phyloP scores from a whole-genome alignment of 2,329 filamentous ascomycete genomes.

The Stagonosporopsis chrysanthemi region DNA sequence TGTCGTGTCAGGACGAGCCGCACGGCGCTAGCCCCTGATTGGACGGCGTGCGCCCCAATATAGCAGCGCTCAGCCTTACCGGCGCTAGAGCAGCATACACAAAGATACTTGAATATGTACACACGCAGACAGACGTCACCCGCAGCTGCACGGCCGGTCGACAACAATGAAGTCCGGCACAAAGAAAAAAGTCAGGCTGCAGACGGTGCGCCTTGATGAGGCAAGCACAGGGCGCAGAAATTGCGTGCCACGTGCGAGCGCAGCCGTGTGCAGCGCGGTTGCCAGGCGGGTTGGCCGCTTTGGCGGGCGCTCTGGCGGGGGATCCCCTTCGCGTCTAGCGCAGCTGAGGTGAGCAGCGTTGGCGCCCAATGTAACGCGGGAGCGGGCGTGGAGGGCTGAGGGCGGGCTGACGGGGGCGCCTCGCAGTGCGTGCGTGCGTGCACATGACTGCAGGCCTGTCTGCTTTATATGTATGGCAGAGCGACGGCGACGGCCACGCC shows the following conservation, averaged over 20 bases:
- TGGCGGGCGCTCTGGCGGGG: neutral
- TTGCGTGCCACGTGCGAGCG: neutral
- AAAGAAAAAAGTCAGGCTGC: neutral
- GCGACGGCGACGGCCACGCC: no score
- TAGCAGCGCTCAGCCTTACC: conserved; percentile 13
- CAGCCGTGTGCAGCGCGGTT: neutral
- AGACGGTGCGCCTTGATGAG: neutral
- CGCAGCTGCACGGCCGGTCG: no score
- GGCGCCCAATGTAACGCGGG: conserved; percentile 9
- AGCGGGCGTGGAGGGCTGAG: neutral
- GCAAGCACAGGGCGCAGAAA: neutral
- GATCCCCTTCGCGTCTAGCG: conserved; percentile 15
- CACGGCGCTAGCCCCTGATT: neutral
- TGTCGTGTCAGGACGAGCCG: no score
- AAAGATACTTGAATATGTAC: no score
- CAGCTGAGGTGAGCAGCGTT: conserved; percentile 15
- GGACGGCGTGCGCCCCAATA: neutral
- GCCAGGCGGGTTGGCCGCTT: conserved; percentile 4
- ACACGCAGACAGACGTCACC: no score
- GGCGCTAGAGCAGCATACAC: no score
- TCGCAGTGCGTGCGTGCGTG: no score
- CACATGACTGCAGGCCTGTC: neutral
- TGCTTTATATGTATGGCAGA: no score
- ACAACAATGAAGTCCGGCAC: no score
- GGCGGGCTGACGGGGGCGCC: no score